Percentiles rank a stretch among this genome's conserved stretches.
Conservation (phyloP, 306 rosid genomes). For the Ziziphus jujuba region DNA sequence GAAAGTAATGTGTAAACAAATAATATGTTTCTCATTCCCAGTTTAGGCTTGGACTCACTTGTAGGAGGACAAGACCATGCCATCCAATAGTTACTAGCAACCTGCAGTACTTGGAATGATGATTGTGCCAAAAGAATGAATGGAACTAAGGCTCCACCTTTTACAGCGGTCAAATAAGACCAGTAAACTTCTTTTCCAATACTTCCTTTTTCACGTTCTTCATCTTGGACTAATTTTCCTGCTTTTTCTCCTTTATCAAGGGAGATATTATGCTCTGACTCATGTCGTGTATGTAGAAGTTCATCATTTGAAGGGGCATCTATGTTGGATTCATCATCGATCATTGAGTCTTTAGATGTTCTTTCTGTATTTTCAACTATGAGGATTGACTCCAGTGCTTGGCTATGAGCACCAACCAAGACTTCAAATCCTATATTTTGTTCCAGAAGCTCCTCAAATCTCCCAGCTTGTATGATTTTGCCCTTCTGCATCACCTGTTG, state of each 20-base stretch:
- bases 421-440: conserved; percentile 85
- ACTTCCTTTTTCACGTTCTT: conserved; percentile 96
- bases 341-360: conserved; percentile 34
- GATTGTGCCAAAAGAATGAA: conserved; percentile 78
- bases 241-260: conserved; percentile 58
- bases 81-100: conserved; percentile 97
- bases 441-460: conserved; percentile 71
- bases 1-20: conserved; percentile 67
- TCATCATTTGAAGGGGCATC: conserved; percentile 41
- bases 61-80: conserved; percentile 92
- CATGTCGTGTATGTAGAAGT: conserved; percentile 34
- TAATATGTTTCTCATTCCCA: conserved; percentile 51
- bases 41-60: conserved; percentile 47
- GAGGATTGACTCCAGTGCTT: conserved; percentile 78
- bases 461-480: conserved; percentile 81
- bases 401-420: conserved; percentile 91
- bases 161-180: conserved; percentile 73
- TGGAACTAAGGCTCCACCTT: conserved; percentile 73
- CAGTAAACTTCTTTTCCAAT: conserved; percentile 78
- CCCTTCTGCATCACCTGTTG: conserved; percentile 93
- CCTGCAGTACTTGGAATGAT: conserved; percentile 80
- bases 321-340: conserved; percentile 40
- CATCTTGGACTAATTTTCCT: conserved; percentile 85
- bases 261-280: conserved; percentile 51
- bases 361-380: conserved; percentile 59